phyloP scores from a whole-genome alignment of 495 filamentous ascomycete species.

The Penicillium cinerascens region DNA sequence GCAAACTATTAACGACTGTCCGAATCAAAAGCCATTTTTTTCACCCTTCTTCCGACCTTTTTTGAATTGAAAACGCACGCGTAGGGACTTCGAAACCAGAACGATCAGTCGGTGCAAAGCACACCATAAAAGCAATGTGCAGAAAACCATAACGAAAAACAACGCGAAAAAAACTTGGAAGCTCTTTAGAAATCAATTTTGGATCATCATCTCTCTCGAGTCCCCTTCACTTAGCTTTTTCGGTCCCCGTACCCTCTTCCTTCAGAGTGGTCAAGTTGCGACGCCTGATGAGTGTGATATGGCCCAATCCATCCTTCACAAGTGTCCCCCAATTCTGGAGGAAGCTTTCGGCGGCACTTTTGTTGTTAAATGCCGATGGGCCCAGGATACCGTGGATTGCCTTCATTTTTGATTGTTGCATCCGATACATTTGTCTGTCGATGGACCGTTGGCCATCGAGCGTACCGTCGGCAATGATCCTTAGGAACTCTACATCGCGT shows the following conservation, averaged over 20 bases:
- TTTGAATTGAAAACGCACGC: neutral
- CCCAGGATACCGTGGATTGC: neutral
- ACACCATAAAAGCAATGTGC: neutral
- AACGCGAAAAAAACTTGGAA: neutral
- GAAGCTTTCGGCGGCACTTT: neutral
- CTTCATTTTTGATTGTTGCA: slow-evolving; percentile 20
- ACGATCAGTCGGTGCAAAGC: neutral
- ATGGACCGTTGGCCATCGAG: slow-evolving; percentile 20
- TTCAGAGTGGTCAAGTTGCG: neutral
- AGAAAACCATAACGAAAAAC: neutral
- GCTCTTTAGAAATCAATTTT: too few species aligned
- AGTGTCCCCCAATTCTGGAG: neutral
- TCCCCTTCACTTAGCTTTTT: neutral
- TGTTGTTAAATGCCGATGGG: neutral
- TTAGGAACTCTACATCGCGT: slow-evolving; percentile 50
- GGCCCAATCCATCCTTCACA: neutral
- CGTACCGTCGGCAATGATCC: slow-evolving; percentile 46
- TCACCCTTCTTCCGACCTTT: neutral
- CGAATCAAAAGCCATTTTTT: too few species aligned
- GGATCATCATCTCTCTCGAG: neutral
- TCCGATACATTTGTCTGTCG: slow-evolving; percentile 46
- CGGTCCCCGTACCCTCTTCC: too few species aligned
- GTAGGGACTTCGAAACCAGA: neutral
- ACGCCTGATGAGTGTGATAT: neutral
- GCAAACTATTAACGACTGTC: too few species aligned